These are phyloP conservation scores for Rhamnella rubrinervis DNA, from an alignment of 331 rosid species.

Conservation along the genomic window DNA sequence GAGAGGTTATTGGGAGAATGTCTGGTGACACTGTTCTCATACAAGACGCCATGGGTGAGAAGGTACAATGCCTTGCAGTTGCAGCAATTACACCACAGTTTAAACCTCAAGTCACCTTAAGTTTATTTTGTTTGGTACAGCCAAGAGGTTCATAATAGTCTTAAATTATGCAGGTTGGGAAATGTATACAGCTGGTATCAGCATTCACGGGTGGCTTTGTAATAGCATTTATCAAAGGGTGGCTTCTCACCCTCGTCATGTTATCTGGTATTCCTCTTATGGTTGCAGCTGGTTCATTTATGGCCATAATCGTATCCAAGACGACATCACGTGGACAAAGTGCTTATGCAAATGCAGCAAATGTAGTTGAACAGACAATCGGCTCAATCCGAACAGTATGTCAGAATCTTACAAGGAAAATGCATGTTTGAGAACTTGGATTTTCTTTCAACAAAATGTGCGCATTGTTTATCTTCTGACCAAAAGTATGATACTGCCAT, in stretches of 20 bases:
- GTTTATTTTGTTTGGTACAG: not conserved
- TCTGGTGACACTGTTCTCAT: slow-evolving; percentile 84
- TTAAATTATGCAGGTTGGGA: slow-evolving; percentile 39
- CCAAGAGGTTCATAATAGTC: not conserved
- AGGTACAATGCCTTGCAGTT: slow-evolving; percentile 36
- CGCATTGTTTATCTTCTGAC: not conserved
- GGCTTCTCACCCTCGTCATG: slow-evolving; percentile 55
- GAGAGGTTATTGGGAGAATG: slow-evolving; percentile 80
- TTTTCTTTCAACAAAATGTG: too few species aligned
- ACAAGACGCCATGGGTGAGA: slow-evolving; percentile 91
- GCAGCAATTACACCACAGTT: not conserved
- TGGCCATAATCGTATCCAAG: slow-evolving; percentile 45
- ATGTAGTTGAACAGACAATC: slow-evolving; percentile 74
- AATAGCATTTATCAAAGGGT: slow-evolving; percentile 46
- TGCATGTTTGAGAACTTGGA: not conserved
- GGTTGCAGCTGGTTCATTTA: slow-evolving; percentile 48
- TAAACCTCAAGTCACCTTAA: not conserved
- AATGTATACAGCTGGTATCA: slow-evolving; percentile 32
- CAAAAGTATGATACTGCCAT: not conserved
- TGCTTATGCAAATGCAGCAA: slow-evolving; percentile 73
- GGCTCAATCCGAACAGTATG: slow-evolving; percentile 82
- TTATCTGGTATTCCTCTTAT: slow-evolving; percentile 49
- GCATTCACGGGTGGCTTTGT: slow-evolving; percentile 45
- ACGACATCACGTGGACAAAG: slow-evolving; percentile 66
- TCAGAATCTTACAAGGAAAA: not conserved